These are phyloP conservation scores for Fraxinus ornus DNA, from an alignment of 305 asterid genomes.

Conservation along the genomic window DNA sequence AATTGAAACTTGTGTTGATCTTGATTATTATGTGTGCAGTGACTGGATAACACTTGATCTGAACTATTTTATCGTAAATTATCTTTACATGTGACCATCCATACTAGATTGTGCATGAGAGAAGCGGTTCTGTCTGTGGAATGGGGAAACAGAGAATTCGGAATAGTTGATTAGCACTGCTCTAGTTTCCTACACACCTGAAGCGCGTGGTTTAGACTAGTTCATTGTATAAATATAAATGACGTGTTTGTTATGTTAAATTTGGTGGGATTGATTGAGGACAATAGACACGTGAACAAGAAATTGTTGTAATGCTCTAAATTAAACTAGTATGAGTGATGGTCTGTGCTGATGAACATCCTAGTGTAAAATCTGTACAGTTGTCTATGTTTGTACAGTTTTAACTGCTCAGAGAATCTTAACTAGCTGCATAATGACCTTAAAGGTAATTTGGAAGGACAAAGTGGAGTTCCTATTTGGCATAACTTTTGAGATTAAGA, in stretches of 20 bases:
- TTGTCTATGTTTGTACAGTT: neutral
- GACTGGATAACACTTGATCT: neutral
- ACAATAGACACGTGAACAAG: neutral
- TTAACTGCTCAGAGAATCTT: neutral
- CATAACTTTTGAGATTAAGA: neutral
- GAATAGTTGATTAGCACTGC: neutral
- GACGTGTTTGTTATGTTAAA: neutral
- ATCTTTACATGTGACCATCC: neutral
- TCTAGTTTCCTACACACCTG: neutral
- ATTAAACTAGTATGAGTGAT: neutral
- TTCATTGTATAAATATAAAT: neutral
- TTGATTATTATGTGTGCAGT: neutral
- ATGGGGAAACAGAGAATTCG: neutral
- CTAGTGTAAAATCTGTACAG: neutral
- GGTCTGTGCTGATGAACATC: neutral
- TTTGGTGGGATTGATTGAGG: neutral
- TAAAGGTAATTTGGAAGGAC: neutral
- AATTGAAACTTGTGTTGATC: neutral
- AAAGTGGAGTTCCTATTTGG: neutral
- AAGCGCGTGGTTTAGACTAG: neutral
- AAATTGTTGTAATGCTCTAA: neutral
- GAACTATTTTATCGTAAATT: neutral
- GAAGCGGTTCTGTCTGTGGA: neutral
- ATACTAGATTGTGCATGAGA: neutral
- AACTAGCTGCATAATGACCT: neutral